These are phyloP conservation scores for Aspergillus awamori DNA, from an alignment of 2,329 filamentous ascomycete genomes.

Conservation along the genomic window DNA sequence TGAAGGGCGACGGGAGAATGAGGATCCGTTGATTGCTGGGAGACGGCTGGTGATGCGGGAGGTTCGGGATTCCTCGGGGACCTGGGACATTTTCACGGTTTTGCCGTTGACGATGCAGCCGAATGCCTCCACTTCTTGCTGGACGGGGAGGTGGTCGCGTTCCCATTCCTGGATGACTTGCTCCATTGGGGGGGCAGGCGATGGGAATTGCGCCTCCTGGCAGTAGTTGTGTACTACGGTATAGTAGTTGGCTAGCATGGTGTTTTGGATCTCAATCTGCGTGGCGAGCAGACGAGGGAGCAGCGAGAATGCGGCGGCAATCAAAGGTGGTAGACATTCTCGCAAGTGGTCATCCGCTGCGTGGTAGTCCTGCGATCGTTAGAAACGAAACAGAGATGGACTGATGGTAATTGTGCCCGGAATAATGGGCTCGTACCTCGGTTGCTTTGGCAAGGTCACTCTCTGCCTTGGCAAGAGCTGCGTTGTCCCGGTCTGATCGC, in stretches of 20 bases:
- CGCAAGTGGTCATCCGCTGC: conserved; percentile 74
- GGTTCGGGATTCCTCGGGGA: conserved; percentile 20
- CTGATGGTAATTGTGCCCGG: background rate
- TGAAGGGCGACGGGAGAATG: conserved; percentile 38
- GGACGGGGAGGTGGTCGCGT: conserved; percentile 62
- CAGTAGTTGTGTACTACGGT: conserved; percentile 76
- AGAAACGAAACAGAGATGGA: conserved; percentile 6
- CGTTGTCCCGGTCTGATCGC: conserved; percentile 73
- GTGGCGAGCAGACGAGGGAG: conserved; percentile 70
- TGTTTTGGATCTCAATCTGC: conserved; percentile 76
- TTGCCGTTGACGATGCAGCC: conserved; percentile 68
- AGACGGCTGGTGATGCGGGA: conserved; percentile 51
- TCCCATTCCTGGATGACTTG: conserved; percentile 71
- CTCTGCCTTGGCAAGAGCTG: conserved; percentile 70
- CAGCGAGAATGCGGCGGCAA: conserved; percentile 71
- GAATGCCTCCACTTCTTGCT: conserved; percentile 68
- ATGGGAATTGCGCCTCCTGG: conserved; percentile 68
- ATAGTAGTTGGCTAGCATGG: conserved; percentile 75
- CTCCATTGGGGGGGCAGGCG: conserved; percentile 71
- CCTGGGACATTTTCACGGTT: conserved; percentile 38
- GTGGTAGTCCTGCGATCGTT: conserved; percentile 64
- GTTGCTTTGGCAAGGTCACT: conserved; percentile 66
- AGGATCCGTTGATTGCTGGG: conserved; percentile 1
- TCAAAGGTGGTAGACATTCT: conserved; percentile 70
- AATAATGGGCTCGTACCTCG: conserved; percentile 53